phyloP scores from a whole-genome alignment of 2,329 filamentous ascomycete genomes.

The Beauveria asiatica region DNA sequence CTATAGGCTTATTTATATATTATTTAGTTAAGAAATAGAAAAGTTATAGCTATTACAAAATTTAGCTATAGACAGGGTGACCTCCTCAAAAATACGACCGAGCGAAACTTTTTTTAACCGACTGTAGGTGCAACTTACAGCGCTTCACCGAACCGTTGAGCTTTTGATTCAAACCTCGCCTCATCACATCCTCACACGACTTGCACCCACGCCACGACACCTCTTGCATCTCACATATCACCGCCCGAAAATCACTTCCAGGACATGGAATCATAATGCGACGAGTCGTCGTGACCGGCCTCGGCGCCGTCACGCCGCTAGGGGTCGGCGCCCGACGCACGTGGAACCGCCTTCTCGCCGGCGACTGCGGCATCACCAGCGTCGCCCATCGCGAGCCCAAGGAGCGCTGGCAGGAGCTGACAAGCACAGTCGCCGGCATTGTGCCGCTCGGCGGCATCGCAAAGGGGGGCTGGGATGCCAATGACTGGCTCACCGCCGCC shows the following conservation, averaged over 20 bases:
- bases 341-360: slow-evolving; percentile 73
- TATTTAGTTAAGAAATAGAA: too few species aligned
- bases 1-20: too few species aligned
- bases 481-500: slow-evolving; percentile 44
- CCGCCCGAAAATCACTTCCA: not conserved
- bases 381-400: slow-evolving; percentile 51
- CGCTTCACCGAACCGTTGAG: not conserved
- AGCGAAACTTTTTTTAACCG: too few species aligned
- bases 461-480: slow-evolving; percentile 40
- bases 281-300: slow-evolving; percentile 75
- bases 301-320: slow-evolving; percentile 75
- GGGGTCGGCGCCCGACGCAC: slow-evolving; percentile 69
- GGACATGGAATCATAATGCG: slow-evolving; percentile 45
- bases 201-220: not conserved
- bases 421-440: slow-evolving; percentile 76
- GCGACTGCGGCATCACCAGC: slow-evolving; percentile 73
- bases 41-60: too few species aligned
- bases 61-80: too few species aligned
- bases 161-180: not conserved
- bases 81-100: too few species aligned
- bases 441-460: slow-evolving; percentile 48
- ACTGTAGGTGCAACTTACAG: too few species aligned
- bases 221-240: not conserved
- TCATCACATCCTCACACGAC: not conserved
- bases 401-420: slow-evolving; percentile 58